Percentiles rank a stretch among this genome's conserved stretches.
These are phyloP conservation scores for Talaromyces adpressus DNA, from an alignment of 495 filamentous ascomycete species.

Conservation along the genomic window DNA sequence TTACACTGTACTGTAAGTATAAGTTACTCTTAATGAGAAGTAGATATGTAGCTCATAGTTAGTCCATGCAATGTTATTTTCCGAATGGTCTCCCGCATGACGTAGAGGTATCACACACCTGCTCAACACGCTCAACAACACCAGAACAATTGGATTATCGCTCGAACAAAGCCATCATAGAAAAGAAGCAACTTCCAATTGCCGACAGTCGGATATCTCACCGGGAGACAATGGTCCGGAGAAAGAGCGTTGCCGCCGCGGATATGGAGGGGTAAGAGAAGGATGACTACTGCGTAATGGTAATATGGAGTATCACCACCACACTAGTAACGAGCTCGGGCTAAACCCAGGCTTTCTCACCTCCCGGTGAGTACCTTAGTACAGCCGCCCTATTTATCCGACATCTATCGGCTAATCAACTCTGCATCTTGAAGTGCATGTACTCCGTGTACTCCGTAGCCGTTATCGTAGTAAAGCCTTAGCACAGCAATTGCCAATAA, in stretches of 20 bases:
- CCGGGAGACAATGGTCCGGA: constrained; percentile 9
- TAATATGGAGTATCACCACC: not conserved
- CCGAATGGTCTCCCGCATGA: not conserved
- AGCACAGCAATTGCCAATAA: not conserved
- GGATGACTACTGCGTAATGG: not conserved
- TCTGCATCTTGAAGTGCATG: not conserved
- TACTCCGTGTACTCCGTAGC: not conserved
- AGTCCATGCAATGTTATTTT: not conserved
- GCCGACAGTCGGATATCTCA: constrained; percentile 5
- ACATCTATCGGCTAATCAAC: not conserved
- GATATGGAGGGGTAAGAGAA: constrained; percentile 2
- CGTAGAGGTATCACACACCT: not conserved
- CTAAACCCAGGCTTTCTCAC: not conserved
- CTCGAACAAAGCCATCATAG: not conserved
- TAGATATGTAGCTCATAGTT: not conserved
- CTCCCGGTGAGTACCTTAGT: not conserved
- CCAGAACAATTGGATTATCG: not conserved
- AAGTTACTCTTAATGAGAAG: no score
- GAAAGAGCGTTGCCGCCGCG: not conserved
- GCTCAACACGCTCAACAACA: not conserved
- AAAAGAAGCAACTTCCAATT: not conserved
- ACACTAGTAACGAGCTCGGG: not conserved
- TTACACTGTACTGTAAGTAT: not conserved
- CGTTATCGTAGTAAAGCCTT: not conserved
- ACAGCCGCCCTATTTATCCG: not conserved